Evolutionary conservation across 495 filamentous ascomycete species (phyloP).

Genomic region (Penicillium macrosclerotiorum): DNA sequence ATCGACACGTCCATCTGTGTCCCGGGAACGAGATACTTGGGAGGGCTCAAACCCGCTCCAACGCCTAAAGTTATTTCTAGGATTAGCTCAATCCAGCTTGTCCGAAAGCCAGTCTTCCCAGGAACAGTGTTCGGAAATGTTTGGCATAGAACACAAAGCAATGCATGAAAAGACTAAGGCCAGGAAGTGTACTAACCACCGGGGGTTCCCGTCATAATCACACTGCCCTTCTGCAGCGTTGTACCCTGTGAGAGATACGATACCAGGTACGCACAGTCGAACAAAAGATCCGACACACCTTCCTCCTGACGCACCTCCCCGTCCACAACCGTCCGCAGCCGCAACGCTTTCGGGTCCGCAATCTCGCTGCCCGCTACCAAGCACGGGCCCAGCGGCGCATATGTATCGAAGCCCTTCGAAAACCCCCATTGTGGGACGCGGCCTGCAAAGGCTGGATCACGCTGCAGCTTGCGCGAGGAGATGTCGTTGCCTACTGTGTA

Average conservation of each 20-base stretch:
- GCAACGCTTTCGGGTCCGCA: constrained; percentile 56
- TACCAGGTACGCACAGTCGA: constrained; percentile 64
- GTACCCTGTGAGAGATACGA: constrained; percentile 67
- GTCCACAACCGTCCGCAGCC: constrained; percentile 60
- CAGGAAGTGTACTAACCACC: constrained; percentile 20
- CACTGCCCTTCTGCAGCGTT: constrained; percentile 68
- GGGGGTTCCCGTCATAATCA: constrained; percentile 73
- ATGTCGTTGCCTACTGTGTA: constrained; percentile 52
- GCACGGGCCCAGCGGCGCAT: constrained; percentile 66
- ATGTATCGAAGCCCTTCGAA: constrained; percentile 76
- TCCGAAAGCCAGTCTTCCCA: neutral
- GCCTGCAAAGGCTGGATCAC: constrained; percentile 47
- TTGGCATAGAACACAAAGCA: no score
- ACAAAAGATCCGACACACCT: constrained; percentile 67
- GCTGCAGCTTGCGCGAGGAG: constrained; percentile 47
- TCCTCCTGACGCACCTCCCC: constrained; percentile 63
- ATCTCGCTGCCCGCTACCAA: constrained; percentile 27
- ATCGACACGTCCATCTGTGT: constrained; percentile 39
- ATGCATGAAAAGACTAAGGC: neutral
- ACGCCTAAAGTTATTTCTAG: no score
- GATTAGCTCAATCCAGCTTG: no score
- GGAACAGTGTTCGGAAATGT: no score
- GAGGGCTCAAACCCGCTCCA: constrained; percentile 31
- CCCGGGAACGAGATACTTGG: constrained; percentile 33
- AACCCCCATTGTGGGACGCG: constrained; percentile 71